Evolutionary conservation across 768 basidiomycete species (phyloP).

Genomic region (Mycena capillaripes): DNA sequence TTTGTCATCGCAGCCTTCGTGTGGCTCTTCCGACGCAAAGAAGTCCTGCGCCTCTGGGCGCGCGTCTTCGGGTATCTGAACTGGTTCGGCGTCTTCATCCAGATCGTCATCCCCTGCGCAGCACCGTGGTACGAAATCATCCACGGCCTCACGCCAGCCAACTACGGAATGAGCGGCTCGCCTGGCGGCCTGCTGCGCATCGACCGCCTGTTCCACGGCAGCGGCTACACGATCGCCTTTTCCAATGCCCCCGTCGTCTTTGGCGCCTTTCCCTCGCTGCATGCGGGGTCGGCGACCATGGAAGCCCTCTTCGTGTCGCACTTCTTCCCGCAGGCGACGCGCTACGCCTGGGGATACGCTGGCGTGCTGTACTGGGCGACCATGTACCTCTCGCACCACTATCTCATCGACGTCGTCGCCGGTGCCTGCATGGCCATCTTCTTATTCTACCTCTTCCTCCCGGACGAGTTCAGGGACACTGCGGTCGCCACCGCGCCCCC

Average conservation of each 20-base stretch:
- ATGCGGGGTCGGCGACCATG: constrained; percentile 91
- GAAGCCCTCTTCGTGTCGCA: constrained; percentile 94
- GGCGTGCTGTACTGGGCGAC: constrained; percentile 96
- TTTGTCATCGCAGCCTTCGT: constrained; percentile 88
- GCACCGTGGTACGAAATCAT: constrained; percentile 99
- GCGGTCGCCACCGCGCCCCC: constrained; percentile 67
- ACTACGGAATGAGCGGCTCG: constrained; percentile 93
- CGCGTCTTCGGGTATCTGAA: constrained; percentile 95
- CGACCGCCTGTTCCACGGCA: constrained; percentile 84
- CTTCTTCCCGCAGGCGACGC: constrained; percentile 86
- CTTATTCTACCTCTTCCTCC: constrained; percentile 91
- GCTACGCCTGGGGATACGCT: constrained; percentile 86
- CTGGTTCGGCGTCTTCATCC: constrained; percentile 87
- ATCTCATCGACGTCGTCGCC: constrained; percentile 97
- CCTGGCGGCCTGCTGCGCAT: constrained; percentile 95
- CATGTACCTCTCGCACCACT: constrained; percentile 99
- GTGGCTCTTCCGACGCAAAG: constrained; percentile 91
- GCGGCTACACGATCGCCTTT: constrained; percentile 85
- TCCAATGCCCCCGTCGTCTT: constrained; percentile 93
- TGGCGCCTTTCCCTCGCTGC: constrained; percentile 96
- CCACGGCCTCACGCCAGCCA: constrained; percentile 94
- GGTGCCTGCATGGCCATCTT: constrained; percentile 92
- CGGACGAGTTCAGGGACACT: constrained; percentile 78
- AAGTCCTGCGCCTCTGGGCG: constrained; percentile 87
- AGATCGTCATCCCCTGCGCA: constrained; percentile 92